These are phyloP conservation scores for Eucalyptus globulus DNA, from an alignment of 345 rosid genomes.

Conservation along the genomic window DNA sequence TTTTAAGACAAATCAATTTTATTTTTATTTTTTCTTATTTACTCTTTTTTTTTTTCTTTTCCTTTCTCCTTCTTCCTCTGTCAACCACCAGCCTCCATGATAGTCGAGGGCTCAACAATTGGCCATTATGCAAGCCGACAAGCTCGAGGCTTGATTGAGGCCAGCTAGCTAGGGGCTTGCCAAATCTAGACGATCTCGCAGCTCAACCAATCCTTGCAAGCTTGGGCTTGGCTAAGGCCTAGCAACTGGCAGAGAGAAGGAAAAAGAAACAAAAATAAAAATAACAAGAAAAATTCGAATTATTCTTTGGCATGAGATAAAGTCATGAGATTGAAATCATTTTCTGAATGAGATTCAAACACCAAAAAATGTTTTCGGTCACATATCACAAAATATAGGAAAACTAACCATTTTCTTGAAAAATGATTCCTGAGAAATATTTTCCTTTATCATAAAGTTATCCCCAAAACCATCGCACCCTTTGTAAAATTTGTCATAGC, in stretches of 20 bases:
- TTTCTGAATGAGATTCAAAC: no score
- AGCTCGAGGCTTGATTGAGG: neutral
- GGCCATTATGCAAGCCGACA: no score
- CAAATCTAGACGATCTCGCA: fast-evolving
- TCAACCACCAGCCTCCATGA: neutral
- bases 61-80: neutral
- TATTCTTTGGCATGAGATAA: no score
- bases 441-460: no score
- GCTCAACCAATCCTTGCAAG: neutral
- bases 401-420: neutral
- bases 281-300: no score
- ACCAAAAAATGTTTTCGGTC: neutral
- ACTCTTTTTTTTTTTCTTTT: no score
- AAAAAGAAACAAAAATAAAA: no score
- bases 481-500: neutral
- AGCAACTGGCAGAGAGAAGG: fast-evolving
- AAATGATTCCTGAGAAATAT: no score
- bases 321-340: neutral
- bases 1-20: no score
- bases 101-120: neutral
- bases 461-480: neutral
- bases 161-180: neutral
- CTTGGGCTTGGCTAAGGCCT: neutral
- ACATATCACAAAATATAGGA: neutral
- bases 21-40: no score